These are phyloP conservation scores for Cetradonia linearis DNA, from an alignment of 495 filamentous ascomycete species.

Conservation along the genomic window DNA sequence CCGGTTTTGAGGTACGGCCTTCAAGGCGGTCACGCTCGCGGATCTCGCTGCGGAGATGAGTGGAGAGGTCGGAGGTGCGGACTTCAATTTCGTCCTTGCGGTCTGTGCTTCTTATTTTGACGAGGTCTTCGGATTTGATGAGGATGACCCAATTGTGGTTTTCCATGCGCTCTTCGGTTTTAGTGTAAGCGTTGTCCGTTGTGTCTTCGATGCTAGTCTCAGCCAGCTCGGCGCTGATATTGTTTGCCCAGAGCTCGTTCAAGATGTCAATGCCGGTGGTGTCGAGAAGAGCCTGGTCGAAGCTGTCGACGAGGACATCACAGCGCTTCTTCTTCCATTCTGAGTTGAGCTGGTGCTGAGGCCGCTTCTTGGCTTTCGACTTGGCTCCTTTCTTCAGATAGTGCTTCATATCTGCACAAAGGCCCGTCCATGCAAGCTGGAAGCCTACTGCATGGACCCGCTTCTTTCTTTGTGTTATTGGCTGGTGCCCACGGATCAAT, in stretches of 20 bases:
- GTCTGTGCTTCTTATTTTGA: constrained; percentile 67
- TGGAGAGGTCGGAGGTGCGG: constrained; percentile 59
- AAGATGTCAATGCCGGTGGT: constrained; percentile 65
- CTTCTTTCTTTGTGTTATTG: constrained; percentile 38
- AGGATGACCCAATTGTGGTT: constrained; percentile 78
- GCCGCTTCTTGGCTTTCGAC: constrained; percentile 58
- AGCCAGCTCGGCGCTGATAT: constrained; percentile 85
- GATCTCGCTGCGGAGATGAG: constrained; percentile 72
- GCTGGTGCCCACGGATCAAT: constrained; percentile 62
- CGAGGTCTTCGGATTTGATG: constrained; percentile 42
- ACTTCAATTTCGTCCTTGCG: constrained; percentile 80
- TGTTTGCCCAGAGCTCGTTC: constrained; percentile 68
- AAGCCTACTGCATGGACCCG: constrained; percentile 74
- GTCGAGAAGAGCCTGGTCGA: constrained; percentile 65
- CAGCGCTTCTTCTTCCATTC: constrained; percentile 37
- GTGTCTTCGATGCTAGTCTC: constrained; percentile 35
- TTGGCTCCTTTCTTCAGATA: constrained; percentile 52
- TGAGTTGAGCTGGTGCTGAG: constrained; percentile 30
- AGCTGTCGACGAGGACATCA: constrained; percentile 81
- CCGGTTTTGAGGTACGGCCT: constrained; percentile 35
- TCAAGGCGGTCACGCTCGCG: constrained; percentile 63
- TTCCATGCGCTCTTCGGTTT: constrained; percentile 57
- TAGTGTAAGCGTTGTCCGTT: constrained; percentile 32
- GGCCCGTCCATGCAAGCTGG: constrained; percentile 78
- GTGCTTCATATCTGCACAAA: constrained; percentile 55